Base-by-base conservation (phyloP, 2,329 filamentous ascomycete genomes). In the Aspergillus novofumigatus region DNA sequence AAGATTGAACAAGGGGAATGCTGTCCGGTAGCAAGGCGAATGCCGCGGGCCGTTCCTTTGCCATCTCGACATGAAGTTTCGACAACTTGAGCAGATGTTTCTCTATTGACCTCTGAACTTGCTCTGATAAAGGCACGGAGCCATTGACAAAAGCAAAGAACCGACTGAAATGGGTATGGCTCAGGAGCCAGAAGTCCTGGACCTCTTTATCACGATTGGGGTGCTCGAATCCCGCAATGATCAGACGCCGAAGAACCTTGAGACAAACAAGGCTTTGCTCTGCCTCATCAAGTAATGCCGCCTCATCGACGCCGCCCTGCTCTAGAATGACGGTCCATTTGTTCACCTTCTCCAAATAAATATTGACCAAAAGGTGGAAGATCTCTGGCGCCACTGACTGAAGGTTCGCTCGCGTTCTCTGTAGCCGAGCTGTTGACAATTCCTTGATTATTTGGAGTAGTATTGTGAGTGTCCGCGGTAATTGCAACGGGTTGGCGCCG, bases 381-480 rank as follows among this genome's bases (percentile, higher is more conserved):
- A 97, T 84, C 70, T 96, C 91, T 0, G 92, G 91, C 0, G 92
- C 86, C 29, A 90, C 83, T 1, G 86, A 85, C 64, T 95, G 89
- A 17, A 99, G 78, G 41, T 86, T 88, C 1, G 87, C 86, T 67
- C 92, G 86, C 0, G 88, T 92, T 62, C 84, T 85, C 55, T 86
- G 83, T 50, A 97, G 75, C 47, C 91, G 83, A 2, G 89, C 92
- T 0, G 90, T 92, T 0, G 90, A 87, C 5, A 97, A 79, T 72
- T 97, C 94, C 76, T 97, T 99, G 68, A 96, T 86, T 28, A 96
- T 86, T 50, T 93, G 88, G 14, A 97, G 80, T 10, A 97, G 79
- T 11, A 96, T 86, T 53, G 91, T 81, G 47, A 97, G 81, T 7
- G 86, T 83, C 50, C 92, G 86, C 25, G 85, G 81, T 2, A 96